These are phyloP conservation scores for Odontarrhena argentea DNA, from an alignment of 345 rosid genomes.

Conservation along the genomic window DNA sequence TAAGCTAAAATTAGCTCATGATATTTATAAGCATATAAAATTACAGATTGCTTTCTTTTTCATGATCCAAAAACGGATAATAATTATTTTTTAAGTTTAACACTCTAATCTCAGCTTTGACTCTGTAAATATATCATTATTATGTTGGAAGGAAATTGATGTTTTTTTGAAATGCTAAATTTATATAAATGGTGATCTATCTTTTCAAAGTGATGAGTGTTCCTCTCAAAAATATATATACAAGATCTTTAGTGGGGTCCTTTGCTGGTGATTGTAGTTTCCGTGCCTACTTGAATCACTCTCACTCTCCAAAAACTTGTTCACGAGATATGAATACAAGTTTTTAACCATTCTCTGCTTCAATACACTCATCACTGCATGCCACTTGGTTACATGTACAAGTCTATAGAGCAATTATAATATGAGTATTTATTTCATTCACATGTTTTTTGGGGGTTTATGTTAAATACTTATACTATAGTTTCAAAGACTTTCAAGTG, in stretches of 20 bases:
- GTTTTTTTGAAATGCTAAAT: background rate
- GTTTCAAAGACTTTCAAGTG: constrained; percentile 1
- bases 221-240: background rate
- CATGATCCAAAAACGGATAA: constrained; percentile 18
- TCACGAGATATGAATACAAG: too few species aligned
- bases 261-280: constrained; percentile 31
- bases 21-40: too few species aligned
- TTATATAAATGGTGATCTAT: constrained; percentile 1
- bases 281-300: constrained; percentile 41
- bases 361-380: too few species aligned
- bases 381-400: constrained; percentile 24
- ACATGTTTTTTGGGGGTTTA: constrained; percentile 31
- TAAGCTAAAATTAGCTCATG: too few species aligned
- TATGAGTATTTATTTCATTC: background rate
- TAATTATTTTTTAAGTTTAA: constrained; percentile 2
- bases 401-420: too few species aligned
- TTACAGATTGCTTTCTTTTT: background rate
- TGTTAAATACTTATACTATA: background rate
- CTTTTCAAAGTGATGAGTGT: constrained; percentile 9
- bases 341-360: too few species aligned
- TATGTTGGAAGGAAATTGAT: background rate
- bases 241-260: constrained; percentile 38
- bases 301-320: constrained; percentile 1
- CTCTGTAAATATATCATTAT: too few species aligned
- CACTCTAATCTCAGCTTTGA: background rate